These are phyloP conservation scores for Plasmodium yoelii DNA, from an alignment of 169 alveolate species.

Conservation along the genomic window DNA sequence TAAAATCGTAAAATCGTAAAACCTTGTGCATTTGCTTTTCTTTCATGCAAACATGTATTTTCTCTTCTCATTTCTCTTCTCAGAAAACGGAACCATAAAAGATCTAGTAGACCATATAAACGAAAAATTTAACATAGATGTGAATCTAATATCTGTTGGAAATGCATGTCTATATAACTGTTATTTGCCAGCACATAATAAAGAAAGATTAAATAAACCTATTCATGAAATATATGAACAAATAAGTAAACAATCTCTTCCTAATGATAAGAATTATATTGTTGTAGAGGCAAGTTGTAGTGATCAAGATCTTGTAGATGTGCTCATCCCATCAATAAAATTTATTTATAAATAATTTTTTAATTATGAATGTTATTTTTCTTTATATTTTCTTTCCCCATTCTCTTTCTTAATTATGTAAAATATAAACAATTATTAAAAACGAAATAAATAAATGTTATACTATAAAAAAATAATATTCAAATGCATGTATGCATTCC, in stretches of 20 bases:
- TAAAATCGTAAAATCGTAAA: no score
- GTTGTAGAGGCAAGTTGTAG: slow-evolving; percentile 92
- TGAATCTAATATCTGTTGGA: slow-evolving; percentile 92
- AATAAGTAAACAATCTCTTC: slow-evolving; percentile 79
- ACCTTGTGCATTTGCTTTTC: no score
- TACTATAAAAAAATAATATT: no score
- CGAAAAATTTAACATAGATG: slow-evolving; percentile 86
- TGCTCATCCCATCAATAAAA: slow-evolving; percentile 90
- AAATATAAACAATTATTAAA: no score
- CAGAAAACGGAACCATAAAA: slow-evolving; percentile 83
- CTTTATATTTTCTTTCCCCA: background rate
- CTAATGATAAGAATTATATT: slow-evolving; percentile 82
- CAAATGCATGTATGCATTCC: no score
- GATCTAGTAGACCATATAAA: slow-evolving; percentile 79
- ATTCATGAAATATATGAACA: slow-evolving; percentile 81
- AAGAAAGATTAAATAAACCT: slow-evolving; percentile 83
- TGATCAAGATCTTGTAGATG: slow-evolving; percentile 91
- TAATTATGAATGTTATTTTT: background rate
- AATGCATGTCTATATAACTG: slow-evolving; percentile 92
- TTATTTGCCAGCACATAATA: slow-evolving; percentile 88
- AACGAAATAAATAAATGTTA: no score
- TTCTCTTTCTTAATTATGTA: background rate
- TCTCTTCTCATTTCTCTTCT: slow-evolving; percentile 50
- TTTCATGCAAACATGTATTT: background rate
- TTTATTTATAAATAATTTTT: slow-evolving; percentile 82